phyloP scores from a whole-genome alignment of 495 filamentous ascomycete species.

The Copromyces sp. region DNA sequence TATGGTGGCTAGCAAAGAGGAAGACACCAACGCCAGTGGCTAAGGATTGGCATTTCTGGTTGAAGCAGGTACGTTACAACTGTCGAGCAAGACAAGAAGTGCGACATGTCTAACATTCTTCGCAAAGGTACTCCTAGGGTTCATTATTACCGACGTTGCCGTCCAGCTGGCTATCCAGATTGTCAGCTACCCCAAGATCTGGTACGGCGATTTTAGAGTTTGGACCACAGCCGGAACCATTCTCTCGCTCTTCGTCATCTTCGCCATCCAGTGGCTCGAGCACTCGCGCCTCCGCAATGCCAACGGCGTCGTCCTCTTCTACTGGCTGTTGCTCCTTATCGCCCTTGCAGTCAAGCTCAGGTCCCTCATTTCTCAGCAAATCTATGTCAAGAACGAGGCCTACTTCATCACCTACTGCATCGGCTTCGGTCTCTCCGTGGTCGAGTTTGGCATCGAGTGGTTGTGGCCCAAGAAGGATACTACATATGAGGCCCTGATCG shows the following conservation, averaged over 20 bases:
- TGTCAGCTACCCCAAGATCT: constrained; percentile 54
- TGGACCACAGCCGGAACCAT: constrained; percentile 75
- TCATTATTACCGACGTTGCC: constrained; percentile 55
- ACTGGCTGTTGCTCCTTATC: constrained; percentile 87
- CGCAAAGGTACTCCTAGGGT: constrained; percentile 54
- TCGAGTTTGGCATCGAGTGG: constrained; percentile 82
- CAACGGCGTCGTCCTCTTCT: constrained; percentile 89
- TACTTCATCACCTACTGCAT: constrained; percentile 77
- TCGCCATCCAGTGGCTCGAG: constrained; percentile 84
- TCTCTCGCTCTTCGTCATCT: constrained; percentile 69
- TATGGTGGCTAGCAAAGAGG: constrained; percentile 51
- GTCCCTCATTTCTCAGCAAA: constrained; percentile 68
- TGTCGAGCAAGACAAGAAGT: not conserved
- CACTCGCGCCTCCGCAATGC: constrained; percentile 80
- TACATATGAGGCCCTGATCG: constrained; percentile 73
- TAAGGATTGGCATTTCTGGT: constrained; percentile 94
- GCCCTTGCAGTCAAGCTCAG: constrained; percentile 76
- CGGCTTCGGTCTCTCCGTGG: constrained; percentile 56
- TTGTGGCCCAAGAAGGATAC: constrained; percentile 80
- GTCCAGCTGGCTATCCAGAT: constrained; percentile 73
- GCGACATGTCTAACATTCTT: not conserved
- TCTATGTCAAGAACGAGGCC: constrained; percentile 51
- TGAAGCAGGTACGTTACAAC: constrained; percentile 60
- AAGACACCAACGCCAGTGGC: constrained; percentile 56
- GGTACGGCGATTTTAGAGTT: constrained; percentile 78